Evolutionary conservation across 106 monocot genomes (phyloP), one percentile per base, ranked within the genome.

Genomic region (Dendrobium officinale): DNA sequence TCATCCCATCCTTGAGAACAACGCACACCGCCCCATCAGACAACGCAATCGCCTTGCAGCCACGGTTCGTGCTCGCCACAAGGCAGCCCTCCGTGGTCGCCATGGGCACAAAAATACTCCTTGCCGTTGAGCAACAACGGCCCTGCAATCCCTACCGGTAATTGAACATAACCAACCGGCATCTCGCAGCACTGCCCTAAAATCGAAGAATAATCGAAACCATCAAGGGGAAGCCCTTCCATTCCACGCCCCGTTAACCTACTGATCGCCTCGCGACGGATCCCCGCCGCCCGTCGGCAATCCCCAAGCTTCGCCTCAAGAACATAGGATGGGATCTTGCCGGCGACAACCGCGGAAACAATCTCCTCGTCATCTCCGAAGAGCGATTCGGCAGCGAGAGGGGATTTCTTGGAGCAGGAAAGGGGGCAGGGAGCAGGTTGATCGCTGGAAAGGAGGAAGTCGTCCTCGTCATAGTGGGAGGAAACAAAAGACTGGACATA

Each of bases 1-100:
- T 89, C 92, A 95, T 95, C 77, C 88, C 91, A 44, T 95, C 95
- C 72, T 79, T 79, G 49, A 91, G 31, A 27, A 95, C 85, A 6
- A 89, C 86, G 78, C 95, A 91, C 33, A 77, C 77, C 4, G 95
- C 95, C 1, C 95, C 95, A 1, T 91, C 95, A 2, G 88, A 95
- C 41, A 79, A 88, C 22, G 83, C 85, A 27, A 95, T 95, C 17
- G 92, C 95, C 82, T 93, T 95, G 79, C 87, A 93, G 5, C 95
- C 95, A 48, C 95, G 84, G 42, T 91, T 95, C 1, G 91, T 91
- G 84, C 95, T 95, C 9, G 95, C 95, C 26, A 95, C 91, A 18
- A 95, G 84, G 79, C 95, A 95, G 24, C 95, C 95, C 82, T 95
- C 95, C 4, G 95, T 95, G 19, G 95, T 95, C 4, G 95, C 95